phyloP scores from a whole-genome alignment of 192 early-diverging fungal species.

The Spizellomyces sp. region DNA sequence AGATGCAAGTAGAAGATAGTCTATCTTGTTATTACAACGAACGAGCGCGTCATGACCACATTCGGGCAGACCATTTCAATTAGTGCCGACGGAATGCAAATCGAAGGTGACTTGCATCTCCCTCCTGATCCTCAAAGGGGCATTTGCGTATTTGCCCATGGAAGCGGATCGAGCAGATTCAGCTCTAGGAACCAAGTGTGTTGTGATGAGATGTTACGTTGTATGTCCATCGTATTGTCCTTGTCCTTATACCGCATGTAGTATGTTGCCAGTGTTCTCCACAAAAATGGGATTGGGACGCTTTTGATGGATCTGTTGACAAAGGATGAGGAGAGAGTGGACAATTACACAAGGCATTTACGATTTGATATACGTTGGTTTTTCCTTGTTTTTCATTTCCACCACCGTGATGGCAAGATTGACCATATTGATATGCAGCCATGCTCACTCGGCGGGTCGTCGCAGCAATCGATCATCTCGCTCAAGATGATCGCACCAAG shows the following conservation, averaged over 20 bases:
- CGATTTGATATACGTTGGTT: slow-evolving; percentile 9
- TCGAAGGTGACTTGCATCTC: slow-evolving; percentile 4
- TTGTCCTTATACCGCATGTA: neutral
- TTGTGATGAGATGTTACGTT: neutral
- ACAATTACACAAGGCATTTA: slow-evolving; percentile 6
- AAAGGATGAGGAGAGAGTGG: slow-evolving; percentile 5
- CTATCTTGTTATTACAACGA: too few relatives aligned
- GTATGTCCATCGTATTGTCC: neutral
- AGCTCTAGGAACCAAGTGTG: slow-evolving; percentile 15
- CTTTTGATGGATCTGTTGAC: slow-evolving; percentile 21
- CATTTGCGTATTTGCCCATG: slow-evolving; percentile 16
- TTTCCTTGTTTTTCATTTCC: neutral
- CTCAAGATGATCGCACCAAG: neutral
- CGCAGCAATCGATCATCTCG: neutral
- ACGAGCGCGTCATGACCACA: too few relatives aligned
- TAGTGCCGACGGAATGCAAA: neutral
- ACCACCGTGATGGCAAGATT: neutral
- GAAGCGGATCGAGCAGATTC: slow-evolving; percentile 13
- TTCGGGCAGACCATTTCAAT: neutral
- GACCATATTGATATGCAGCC: neutral
- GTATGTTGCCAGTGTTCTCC: slow-evolving; percentile 8
- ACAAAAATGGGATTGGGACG: slow-evolving; percentile 11
- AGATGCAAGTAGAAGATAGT: too few relatives aligned
- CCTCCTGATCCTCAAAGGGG: neutral
- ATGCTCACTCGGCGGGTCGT: slow-evolving; percentile 3